A percentile compares a stretch with the other conserved stretches of the same genome.
phyloP scores from a whole-genome alignment of 192 early-diverging fungal species.

The Funneliformis mosseae region DNA sequence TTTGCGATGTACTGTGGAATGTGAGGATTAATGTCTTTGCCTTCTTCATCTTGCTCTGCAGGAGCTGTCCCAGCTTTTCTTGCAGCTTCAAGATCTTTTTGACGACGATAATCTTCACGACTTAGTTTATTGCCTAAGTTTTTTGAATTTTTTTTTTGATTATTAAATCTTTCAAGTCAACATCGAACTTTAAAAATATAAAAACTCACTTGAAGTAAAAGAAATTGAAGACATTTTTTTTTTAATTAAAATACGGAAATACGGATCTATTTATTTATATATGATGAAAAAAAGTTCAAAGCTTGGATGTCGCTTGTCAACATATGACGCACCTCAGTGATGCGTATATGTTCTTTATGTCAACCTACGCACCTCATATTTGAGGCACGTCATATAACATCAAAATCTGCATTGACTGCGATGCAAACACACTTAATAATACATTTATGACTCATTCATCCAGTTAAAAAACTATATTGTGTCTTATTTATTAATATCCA shows the following conservation, averaged over 20 bases:
- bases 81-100: constrained; percentile 94
- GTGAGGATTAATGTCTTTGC: constrained; percentile 97
- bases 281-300: too few species aligned
- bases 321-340: too few species aligned
- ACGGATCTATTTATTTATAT: too few species aligned
- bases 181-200: not conserved
- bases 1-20: constrained; percentile 96
- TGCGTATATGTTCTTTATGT: too few species aligned
- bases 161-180: too few species aligned
- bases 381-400: too few species aligned
- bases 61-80: constrained; percentile 93
- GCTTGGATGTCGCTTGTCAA: too few species aligned
- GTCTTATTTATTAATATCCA: not conserved
- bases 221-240: constrained; percentile 20
- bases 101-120: constrained; percentile 92
- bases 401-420: too few species aligned
- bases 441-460: too few species aligned
- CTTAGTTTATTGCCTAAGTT: constrained; percentile 69
- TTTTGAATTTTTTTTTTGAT: not conserved
- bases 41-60: constrained; percentile 82
- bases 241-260: too few species aligned
- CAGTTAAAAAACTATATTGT: not conserved
- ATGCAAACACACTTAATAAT: too few species aligned
- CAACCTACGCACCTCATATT: too few species aligned
- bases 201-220: constrained; percentile 14